These are phyloP conservation scores for Penicillium sp. DNA, from an alignment of 2,329 filamentous ascomycete genomes.

Conservation along the genomic window DNA sequence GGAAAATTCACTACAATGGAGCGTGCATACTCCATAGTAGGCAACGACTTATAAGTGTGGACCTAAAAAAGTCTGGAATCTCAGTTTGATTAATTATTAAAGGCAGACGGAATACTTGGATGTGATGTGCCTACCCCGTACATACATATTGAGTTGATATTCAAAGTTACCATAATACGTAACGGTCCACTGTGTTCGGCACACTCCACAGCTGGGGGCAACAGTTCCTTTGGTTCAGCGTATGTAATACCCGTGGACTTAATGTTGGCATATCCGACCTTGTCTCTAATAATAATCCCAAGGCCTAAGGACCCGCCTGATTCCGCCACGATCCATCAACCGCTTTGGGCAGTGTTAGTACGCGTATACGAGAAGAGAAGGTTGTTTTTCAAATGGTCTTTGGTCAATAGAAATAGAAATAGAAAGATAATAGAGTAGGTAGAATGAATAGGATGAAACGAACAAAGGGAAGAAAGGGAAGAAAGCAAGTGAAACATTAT, in stretches of 20 bases:
- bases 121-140: not conserved
- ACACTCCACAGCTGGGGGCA: slow-evolving; percentile 18
- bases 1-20: not conserved
- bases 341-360: slow-evolving; percentile 17
- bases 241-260: not conserved
- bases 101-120: not conserved
- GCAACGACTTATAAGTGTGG: not conserved
- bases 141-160: not conserved
- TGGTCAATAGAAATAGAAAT: no score
- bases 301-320: slow-evolving; percentile 13
- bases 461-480: not conserved
- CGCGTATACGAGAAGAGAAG: not conserved
- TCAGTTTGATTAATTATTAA: not conserved
- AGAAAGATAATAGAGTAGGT: not conserved
- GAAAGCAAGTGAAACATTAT: not conserved
- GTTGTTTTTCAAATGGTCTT: not conserved
- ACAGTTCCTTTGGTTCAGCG: slow-evolving; percentile 13
- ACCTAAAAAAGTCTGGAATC: not conserved
- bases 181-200: not conserved
- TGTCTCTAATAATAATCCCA: slow-evolving; percentile 1
- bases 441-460: not conserved
- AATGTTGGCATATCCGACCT: not conserved
- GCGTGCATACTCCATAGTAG: not conserved
- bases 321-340: slow-evolving; percentile 20
- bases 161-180: not conserved